Percentiles rank a stretch among this genome's conserved stretches.
Conservation (phyloP, 805 yeast species). For the Yarrowia osloensis region DNA sequence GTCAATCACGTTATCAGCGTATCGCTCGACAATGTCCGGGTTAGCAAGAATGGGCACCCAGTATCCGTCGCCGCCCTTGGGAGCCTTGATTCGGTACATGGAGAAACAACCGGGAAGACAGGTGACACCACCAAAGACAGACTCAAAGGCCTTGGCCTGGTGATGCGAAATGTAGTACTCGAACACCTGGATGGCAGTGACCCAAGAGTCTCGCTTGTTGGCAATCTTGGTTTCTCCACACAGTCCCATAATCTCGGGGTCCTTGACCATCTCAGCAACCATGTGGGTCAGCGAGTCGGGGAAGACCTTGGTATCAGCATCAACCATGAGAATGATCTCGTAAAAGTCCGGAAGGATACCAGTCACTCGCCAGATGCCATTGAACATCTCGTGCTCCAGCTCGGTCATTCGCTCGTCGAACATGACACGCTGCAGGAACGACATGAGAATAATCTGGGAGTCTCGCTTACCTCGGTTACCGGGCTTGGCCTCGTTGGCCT, state of each 20-base stretch:
- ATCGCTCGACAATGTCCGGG: constrained; percentile 90
- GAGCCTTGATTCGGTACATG: constrained; percentile 88
- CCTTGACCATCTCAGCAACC: constrained; percentile 84
- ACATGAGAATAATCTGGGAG: constrained; percentile 88
- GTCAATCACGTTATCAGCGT: constrained; percentile 80
- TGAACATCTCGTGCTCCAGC: constrained; percentile 75
- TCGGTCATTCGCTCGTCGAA: constrained; percentile 94
- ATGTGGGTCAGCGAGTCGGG: constrained; percentile 87
- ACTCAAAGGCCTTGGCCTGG: constrained; percentile 90
- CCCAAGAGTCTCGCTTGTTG: constrained; percentile 83
- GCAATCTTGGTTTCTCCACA: constrained; percentile 95
- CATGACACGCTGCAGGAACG: constrained; percentile 81
- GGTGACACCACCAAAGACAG: constrained; percentile 90
- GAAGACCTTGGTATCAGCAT: constrained; percentile 87
- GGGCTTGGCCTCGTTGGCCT: constrained; percentile 70
- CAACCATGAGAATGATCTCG: constrained; percentile 86
- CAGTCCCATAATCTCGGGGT: constrained; percentile 84
- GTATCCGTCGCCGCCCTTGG: constrained; percentile 72
- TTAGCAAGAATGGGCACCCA: constrained; percentile 95
- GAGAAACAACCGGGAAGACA: constrained; percentile 96
- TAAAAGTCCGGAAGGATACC: constrained; percentile 81
- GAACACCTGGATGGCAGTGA: constrained; percentile 89
- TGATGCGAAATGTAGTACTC: constrained; percentile 95
- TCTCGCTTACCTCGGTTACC: constrained; percentile 98
- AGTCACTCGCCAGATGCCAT: constrained; percentile 76